Evolutionary conservation across 2,329 filamentous ascomycete genomes (phyloP).

Genomic region (Neodidymelliopsis sp.): DNA sequence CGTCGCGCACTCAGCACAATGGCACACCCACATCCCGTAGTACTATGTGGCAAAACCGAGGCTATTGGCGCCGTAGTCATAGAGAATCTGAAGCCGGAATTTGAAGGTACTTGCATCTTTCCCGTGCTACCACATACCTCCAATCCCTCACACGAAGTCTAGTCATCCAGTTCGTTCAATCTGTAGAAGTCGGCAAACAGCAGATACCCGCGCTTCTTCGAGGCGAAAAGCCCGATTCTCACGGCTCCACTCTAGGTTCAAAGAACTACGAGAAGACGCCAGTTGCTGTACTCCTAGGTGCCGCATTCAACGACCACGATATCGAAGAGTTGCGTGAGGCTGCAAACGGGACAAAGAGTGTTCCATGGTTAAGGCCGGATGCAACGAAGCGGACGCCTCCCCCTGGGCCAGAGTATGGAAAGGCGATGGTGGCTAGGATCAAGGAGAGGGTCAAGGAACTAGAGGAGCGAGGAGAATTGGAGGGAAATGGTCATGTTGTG

Average conservation of each 20-base stretch:
- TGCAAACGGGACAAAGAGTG: background rate
- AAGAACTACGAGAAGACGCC: slow-evolving; percentile 13
- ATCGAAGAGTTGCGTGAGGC: slow-evolving; percentile 1
- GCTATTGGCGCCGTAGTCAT: slow-evolving; percentile 13
- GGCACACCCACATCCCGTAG: slow-evolving; percentile 6
- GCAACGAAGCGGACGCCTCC: slow-evolving; percentile 10
- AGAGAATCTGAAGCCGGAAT: slow-evolving; percentile 12
- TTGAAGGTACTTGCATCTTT: slow-evolving; percentile 5
- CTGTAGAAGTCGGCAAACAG: slow-evolving; percentile 4
- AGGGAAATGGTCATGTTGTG: slow-evolving; percentile 7
- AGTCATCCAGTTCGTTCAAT: slow-evolving; percentile 15
- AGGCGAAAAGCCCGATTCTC: background rate
- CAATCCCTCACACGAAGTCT: background rate
- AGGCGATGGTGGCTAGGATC: slow-evolving; percentile 13
- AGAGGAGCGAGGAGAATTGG: background rate
- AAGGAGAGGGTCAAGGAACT: slow-evolving; percentile 8
- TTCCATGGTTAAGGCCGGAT: slow-evolving; percentile 17
- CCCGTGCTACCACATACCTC: background rate
- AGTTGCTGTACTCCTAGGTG: slow-evolving; percentile 11
- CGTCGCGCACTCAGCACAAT: background rate
- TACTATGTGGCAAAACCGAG: slow-evolving; percentile 18
- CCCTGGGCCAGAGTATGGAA: slow-evolving; percentile 17
- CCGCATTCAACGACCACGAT: slow-evolving; percentile 11
- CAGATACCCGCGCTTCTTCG: slow-evolving; percentile 15
- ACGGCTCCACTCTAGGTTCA: background rate